A percentile compares a stretch with the other conserved stretches of the same genome.
Conservation (phyloP, 495 filamentous ascomycete genomes). For the Mytilinidion resinicola region DNA sequence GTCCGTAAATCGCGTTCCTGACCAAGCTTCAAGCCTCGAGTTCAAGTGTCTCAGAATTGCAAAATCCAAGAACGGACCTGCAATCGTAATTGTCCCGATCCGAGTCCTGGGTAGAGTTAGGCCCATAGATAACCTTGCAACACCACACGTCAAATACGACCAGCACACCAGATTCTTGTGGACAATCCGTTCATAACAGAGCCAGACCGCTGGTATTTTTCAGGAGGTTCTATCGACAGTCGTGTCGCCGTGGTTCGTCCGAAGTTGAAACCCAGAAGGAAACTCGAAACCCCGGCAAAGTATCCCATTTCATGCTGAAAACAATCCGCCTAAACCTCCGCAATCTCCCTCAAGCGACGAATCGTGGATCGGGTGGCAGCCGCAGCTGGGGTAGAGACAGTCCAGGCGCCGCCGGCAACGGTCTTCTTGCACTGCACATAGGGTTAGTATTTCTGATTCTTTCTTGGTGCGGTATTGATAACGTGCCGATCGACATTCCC, state of each 20-base stretch:
- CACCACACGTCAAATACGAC: no score
- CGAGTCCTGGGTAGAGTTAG: no score
- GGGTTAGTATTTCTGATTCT: slow-evolving; percentile 1
- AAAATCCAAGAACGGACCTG: no score
- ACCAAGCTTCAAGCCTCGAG: no score
- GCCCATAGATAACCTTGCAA: no score
- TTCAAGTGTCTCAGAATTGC: no score
- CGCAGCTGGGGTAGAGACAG: slow-evolving; percentile 89
- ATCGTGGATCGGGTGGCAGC: slow-evolving; percentile 96
- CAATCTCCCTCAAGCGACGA: slow-evolving; percentile 94
- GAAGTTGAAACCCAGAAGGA: not conserved
- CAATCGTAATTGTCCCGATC: no score
- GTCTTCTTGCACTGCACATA: slow-evolving; percentile 50
- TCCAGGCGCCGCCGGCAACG: slow-evolving; percentile 93
- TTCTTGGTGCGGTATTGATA: slow-evolving; percentile 50
- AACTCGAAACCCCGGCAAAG: slow-evolving; percentile 2
- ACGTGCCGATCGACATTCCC: slow-evolving; percentile 68
- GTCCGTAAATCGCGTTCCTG: no score
- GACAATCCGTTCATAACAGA: not conserved
- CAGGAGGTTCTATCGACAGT: not conserved
- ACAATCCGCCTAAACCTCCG: slow-evolving; percentile 65
- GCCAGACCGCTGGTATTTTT: slow-evolving; percentile 1
- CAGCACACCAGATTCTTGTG: not conserved
- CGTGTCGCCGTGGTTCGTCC: not conserved
- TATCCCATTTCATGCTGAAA: not conserved